phyloP scores from a whole-genome alignment of 2,329 filamentous ascomycete species.

The Hypoxylon sp. region DNA sequence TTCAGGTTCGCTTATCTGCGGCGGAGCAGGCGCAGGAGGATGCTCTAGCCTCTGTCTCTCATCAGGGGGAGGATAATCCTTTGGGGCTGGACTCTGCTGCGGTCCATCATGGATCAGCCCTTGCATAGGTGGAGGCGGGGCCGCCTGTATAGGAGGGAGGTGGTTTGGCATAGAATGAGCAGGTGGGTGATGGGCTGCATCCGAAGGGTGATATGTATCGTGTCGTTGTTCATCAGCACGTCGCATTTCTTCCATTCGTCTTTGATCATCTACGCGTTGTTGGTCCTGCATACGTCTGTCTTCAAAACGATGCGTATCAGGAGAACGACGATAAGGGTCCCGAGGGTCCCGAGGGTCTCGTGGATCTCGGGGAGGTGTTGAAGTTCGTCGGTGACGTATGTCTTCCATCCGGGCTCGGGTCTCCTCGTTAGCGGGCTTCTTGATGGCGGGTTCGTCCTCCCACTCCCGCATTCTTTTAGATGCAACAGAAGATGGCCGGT shows the following conservation, averaged over 20 bases:
- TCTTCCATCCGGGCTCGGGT: constrained; percentile 89
- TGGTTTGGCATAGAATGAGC: constrained; percentile 71
- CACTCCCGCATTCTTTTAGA: constrained; percentile 92
- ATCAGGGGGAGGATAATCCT: constrained; percentile 69
- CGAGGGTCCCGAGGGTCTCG: constrained; percentile 55
- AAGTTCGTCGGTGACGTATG: constrained; percentile 82
- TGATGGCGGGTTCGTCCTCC: constrained; percentile 84
- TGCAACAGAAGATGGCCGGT: constrained; percentile 83
- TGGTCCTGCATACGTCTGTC: constrained; percentile 74
- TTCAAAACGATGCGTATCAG: constrained; percentile 77
- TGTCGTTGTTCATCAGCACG: constrained; percentile 75
- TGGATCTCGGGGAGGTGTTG: constrained; percentile 68
- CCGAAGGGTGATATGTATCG: constrained; percentile 90
- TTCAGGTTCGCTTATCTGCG: constrained; percentile 79
- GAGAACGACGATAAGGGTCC: constrained; percentile 81
- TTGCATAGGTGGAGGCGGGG: constrained; percentile 69
- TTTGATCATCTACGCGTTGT: constrained; percentile 68
- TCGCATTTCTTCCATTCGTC: constrained; percentile 70
- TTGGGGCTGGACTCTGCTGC: constrained; percentile 62
- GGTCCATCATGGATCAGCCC: constrained; percentile 67
- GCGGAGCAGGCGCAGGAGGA: constrained; percentile 60
- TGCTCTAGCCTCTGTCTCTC: constrained; percentile 70
- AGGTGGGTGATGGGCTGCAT: constrained; percentile 88
- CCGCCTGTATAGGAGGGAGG: constrained; percentile 75
- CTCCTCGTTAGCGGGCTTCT: constrained; percentile 92